A percentile compares a stretch with the other conserved stretches of the same genome.
These are phyloP conservation scores for Pseudonitzschia pungens DNA, from an alignment of 108 stramenopile genomes.

Conservation along the genomic window DNA sequence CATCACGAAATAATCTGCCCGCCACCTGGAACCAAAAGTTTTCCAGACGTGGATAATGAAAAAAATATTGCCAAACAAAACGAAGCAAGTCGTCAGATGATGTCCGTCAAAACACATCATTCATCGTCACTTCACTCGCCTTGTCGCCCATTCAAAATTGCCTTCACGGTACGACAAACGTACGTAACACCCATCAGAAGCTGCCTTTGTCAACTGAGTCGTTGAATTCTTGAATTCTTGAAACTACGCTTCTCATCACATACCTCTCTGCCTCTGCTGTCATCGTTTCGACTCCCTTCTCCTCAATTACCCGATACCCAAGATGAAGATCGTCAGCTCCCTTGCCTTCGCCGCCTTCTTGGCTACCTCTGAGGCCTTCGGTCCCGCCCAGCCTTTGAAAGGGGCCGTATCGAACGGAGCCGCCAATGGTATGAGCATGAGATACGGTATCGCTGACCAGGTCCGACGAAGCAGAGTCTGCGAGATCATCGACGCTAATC, in stretches of 20 bases:
- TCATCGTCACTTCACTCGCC: background rate
- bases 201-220: background rate
- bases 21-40: slow-evolving; percentile 2
- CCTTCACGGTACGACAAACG: background rate
- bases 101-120: background rate
- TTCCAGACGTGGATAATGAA: slow-evolving; percentile 4
- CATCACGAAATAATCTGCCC: background rate
- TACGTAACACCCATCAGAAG: background rate
- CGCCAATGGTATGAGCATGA: slow-evolving; percentile 32
- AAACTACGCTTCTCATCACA: background rate
- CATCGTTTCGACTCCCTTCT: background rate
- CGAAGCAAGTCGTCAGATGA: background rate
- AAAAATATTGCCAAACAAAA: background rate
- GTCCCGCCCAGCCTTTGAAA: slow-evolving; percentile 25
- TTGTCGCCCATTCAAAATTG: background rate
- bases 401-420: slow-evolving; percentile 8
- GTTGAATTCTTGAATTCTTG: background rate
- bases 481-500: slow-evolving; percentile 11
- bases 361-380: slow-evolving; percentile 31
- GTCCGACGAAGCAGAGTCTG: slow-evolving; percentile 23
- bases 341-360: slow-evolving; percentile 30
- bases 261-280: background rate
- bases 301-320: background rate
- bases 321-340: slow-evolving; percentile 34
- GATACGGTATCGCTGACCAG: slow-evolving; percentile 21